Conservation (phyloP, 805 yeast genomes). For the Alloascoidea africana region DNA sequence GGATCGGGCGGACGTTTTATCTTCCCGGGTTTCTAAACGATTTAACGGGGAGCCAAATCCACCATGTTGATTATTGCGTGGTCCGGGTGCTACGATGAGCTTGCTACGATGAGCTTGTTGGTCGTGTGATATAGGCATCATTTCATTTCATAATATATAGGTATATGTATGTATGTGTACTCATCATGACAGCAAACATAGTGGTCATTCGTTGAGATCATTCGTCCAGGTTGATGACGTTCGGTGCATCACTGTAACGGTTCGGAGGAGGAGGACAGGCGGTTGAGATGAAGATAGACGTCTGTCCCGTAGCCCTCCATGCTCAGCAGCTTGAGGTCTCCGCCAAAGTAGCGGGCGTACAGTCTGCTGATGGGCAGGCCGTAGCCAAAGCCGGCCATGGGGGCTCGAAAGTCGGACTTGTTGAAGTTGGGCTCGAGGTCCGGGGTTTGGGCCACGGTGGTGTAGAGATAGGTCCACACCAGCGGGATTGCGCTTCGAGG, state of each 20-base stretch:
- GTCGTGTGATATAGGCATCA: no score
- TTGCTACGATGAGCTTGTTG: no score
- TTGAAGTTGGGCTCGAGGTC: slow-evolving; percentile 40
- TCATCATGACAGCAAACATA: no score
- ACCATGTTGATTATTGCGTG: slow-evolving; percentile 15
- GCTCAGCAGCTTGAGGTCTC: slow-evolving; percentile 71
- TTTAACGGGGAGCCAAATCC: slow-evolving; percentile 7
- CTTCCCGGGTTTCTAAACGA: slow-evolving; percentile 9
- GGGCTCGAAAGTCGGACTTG: slow-evolving; percentile 63
- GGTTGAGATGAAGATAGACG: slow-evolving; percentile 73
- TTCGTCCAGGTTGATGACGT: no score
- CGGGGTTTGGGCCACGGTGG: slow-evolving; percentile 69
- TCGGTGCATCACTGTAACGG: slow-evolving; percentile 34
- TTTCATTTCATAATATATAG: no score
- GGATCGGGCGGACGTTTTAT: slow-evolving; percentile 14
- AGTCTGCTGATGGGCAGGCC: slow-evolving; percentile 78
- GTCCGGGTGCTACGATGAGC: no score
- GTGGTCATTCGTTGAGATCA: no score
- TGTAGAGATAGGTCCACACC: slow-evolving; percentile 85
- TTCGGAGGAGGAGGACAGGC: slow-evolving; percentile 60
- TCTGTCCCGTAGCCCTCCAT: slow-evolving; percentile 96
- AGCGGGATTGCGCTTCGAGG: slow-evolving; percentile 75
- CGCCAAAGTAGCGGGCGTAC: slow-evolving; percentile 84
- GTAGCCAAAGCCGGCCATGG: slow-evolving; percentile 91
- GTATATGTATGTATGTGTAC: no score